A percentile compares a stretch with the other conserved stretches of the same genome.
Conservation (phyloP, 202 grass and related monocot genomes). For the Zizania palustris region DNA sequence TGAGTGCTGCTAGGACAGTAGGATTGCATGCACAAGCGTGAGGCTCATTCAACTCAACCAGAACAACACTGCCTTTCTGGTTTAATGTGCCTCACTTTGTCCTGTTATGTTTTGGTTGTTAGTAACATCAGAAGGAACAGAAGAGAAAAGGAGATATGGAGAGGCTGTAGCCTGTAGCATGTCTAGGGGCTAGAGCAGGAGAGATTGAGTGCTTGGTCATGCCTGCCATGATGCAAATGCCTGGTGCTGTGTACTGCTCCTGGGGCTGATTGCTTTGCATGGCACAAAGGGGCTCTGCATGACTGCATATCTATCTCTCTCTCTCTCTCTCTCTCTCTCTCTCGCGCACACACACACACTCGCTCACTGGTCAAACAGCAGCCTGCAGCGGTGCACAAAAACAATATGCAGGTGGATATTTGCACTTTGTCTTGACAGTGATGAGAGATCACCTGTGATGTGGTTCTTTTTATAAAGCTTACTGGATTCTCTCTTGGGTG, state of each 20-base stretch:
- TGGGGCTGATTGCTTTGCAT: conserved; percentile 54
- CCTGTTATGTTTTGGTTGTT: conserved; percentile 50
- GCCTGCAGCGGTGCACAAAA: conserved; percentile 40
- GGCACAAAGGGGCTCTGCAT: conserved; percentile 47
- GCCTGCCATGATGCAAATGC: conserved; percentile 58
- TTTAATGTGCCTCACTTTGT: conserved; percentile 47
- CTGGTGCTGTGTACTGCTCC: conserved; percentile 51
- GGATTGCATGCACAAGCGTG: conserved; percentile 34
- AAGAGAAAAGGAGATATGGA: conserved; percentile 15
- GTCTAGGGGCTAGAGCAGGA: conserved; percentile 43
- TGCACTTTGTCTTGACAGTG: conserved; percentile 53
- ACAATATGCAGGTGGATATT: conserved; percentile 57
- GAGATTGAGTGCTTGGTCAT: conserved; percentile 37
- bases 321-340: conserved; percentile 31
- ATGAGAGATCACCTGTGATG: conserved; percentile 44
- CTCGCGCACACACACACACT: background rate
- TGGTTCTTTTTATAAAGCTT: conserved; percentile 67
- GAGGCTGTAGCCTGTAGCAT: conserved; percentile 48
- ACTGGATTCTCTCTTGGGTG: conserved; percentile 51
- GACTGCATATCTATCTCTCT: background rate
- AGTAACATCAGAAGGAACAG: conserved; percentile 41
- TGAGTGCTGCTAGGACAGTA: background rate
- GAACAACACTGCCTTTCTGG: conserved; percentile 31
- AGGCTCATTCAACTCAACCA: conserved; percentile 26
- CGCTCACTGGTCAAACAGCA: conserved; percentile 49